Base-by-base conservation (phyloP, 192 early-diverging fungal species). In the Chytriomyces confervae region DNA sequence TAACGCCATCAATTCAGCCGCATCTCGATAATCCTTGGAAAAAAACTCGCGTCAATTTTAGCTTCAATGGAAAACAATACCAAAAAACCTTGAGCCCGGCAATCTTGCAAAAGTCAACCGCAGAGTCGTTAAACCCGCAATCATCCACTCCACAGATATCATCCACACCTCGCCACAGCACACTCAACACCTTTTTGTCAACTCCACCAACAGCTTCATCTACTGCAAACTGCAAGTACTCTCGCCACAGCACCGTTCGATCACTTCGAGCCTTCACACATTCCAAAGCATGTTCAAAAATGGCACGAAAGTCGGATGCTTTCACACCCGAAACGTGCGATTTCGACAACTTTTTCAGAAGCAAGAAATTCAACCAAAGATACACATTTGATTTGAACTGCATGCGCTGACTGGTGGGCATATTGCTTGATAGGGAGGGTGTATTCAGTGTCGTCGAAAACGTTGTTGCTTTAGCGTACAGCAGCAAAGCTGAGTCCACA, bases 351-450 rank as follows among this genome's bases (percentile, higher is more conserved):
- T 46, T 72, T 60, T 13, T 20, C 29, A 74, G 61, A 3, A 74
- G 45, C 6, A 74, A 27, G 45, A 20, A 74, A 63, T 62, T 74
- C 16, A 74, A 60, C 72, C 72, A 74, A 24, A 74, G 27, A 74
- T 24, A 72, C 27, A 72, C 53, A 36, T 72, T 74, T n/a, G 36
- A n/a, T 46, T 27, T 74, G 6, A 61, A 36, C 29, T 36, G 29
- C 29, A 36, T 36, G 44, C 29, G n/a, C 13, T 18, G 63, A 65
- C 18, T 23, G 27, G 0, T 11, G 11, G 13, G 6, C 2, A 24
- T 5, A 36, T 13, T 20, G 13, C 8, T 47, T 7, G 61, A 62
- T 4, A 62, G 7, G 3, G 61, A 60, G 1, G 69, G 69, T 0
- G 50, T 24, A 27, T 53, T 48, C 20, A 53, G 9, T 11, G 50